Conservation (phyloP, 2,329 filamentous ascomycete genomes). For the Zelopaecilomyces penicillatus region DNA sequence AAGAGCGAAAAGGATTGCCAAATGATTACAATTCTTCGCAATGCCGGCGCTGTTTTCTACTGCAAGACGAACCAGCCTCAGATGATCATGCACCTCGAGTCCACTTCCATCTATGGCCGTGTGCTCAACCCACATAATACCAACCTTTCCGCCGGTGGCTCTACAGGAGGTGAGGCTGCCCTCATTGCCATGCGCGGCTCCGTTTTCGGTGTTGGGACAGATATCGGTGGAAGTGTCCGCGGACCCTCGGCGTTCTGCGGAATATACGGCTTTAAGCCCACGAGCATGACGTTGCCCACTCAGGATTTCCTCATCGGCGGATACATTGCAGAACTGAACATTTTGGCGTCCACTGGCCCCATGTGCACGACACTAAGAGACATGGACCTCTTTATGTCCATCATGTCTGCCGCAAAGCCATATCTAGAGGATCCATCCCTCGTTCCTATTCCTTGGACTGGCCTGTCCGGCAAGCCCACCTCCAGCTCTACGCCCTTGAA, state of each 20-base stretch:
- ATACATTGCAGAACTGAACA: constrained; percentile 22
- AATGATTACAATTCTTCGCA: constrained; percentile 47
- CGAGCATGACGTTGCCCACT: constrained; percentile 23
- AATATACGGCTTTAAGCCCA: constrained; percentile 34
- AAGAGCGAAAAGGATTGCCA: constrained; percentile 44
- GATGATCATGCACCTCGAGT: constrained; percentile 45
- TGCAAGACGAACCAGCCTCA: constrained; percentile 62
- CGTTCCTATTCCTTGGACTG: constrained; percentile 24
- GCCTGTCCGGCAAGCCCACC: constrained; percentile 11
- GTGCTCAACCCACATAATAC: constrained; percentile 54
- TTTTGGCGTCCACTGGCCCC: constrained; percentile 25
- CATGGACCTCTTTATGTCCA: constrained; percentile 25
- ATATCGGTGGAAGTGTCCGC: constrained; percentile 29
- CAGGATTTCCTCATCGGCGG: constrained; percentile 10
- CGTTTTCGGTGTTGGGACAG: constrained; percentile 28
- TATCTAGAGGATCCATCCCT: constrained; percentile 22
- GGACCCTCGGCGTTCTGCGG: constrained; percentile 32
- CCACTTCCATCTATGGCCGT: constrained; percentile 49
- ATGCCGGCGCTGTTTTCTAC: constrained; percentile 54
- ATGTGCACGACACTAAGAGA: constrained; percentile 25
- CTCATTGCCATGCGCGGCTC: constrained; percentile 30
- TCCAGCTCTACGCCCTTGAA: constrained; percentile 15
- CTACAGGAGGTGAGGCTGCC: constrained; percentile 46
- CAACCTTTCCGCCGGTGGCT: constrained; percentile 51
- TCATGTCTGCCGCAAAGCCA: constrained; percentile 16